Base-by-base conservation (phyloP, 169 alveolate genomes). In the Plasmodium coatneyi region DNA sequence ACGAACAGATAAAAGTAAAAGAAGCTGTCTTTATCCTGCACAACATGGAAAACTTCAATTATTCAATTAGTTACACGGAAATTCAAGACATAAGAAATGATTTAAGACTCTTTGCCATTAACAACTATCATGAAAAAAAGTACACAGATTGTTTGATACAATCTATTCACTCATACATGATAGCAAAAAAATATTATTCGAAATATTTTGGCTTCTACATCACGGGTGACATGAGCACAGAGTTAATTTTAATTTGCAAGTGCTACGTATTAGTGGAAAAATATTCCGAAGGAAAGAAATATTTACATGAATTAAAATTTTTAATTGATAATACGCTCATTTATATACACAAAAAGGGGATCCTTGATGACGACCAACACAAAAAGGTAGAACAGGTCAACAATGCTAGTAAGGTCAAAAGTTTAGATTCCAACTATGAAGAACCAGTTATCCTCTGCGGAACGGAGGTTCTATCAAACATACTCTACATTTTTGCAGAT, bases 211-310 rank as follows among this genome's bases (percentile, higher is more conserved):
- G 96, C 30, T 95, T 90, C 79, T 95, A 93, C 76, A 66, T 95
- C 56, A 95, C 91, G 54, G 96, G 96, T 3, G 97, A 96, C 87
- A 97, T 97, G 98, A 97, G 97, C 14, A 96, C 96, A 92, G 98
- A 97, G 74, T 84, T 97, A 28, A 91, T 96, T 94, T 93, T 97
- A 28, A 76, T 97, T 41, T 95, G 97, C 82, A 96, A 97, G 80
- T 97, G 98, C 82, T 97, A 95, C 91, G 97, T 96, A n/a, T 93
- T 95, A 54, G 95, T 96, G 25, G 97, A 96, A 34, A 96, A 95
- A 66, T 79, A 79, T 71, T 89, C 86, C 41, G 96, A 92, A 72
- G 98, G 98, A 22, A 95, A 92, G 46, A 92, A 92, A 36, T 95
- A 96, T 91, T 87, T 97, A 34, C 78, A 89, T 32, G 98, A 97